A percentile compares a stretch with the other conserved stretches of the same genome.
phyloP scores from a whole-genome alignment of 2,329 filamentous ascomycete genomes.

The Thielaviopsis euricoi region DNA sequence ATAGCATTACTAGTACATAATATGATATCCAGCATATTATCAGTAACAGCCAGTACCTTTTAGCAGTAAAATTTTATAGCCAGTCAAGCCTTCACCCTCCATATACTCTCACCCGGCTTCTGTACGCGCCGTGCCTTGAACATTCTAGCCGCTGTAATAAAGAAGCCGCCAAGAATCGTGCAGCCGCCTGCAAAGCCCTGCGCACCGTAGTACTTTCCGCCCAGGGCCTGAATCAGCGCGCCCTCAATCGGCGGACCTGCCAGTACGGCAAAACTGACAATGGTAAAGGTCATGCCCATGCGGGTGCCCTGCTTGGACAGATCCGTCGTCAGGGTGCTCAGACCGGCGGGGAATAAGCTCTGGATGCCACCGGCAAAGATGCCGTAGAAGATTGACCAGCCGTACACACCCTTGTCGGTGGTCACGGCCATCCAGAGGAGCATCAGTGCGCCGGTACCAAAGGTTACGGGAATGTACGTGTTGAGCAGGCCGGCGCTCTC shows the following conservation, averaged over 20 bases:
- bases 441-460: slow-evolving; percentile 26
- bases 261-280: slow-evolving; percentile 36
- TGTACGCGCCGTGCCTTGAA: slow-evolving; percentile 1
- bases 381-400: slow-evolving; percentile 47
- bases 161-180: slow-evolving; percentile 3
- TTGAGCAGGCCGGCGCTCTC: slow-evolving; percentile 45
- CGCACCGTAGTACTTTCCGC: slow-evolving; percentile 28
- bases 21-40: too few relatives aligned
- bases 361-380: slow-evolving; percentile 47
- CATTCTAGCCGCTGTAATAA: slow-evolving; percentile 2
- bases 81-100: slow-evolving; percentile 2
- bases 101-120: slow-evolving; percentile 5
- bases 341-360: slow-evolving; percentile 43
- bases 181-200: slow-evolving; percentile 29
- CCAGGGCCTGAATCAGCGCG: slow-evolving; percentile 27
- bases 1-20: too few relatives aligned
- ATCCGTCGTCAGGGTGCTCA: slow-evolving; percentile 31
- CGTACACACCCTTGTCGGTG: slow-evolving; percentile 35
- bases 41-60: too few relatives aligned
- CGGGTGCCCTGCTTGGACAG: slow-evolving; percentile 34
- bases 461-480: slow-evolving; percentile 33
- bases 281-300: slow-evolving; percentile 42
- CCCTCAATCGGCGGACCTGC: slow-evolving; percentile 36
- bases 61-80: too few relatives aligned
- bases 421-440: slow-evolving; percentile 44